Base-by-base conservation (phyloP, 495 filamentous ascomycete species). In the Trichoderma gamsii region DNA sequence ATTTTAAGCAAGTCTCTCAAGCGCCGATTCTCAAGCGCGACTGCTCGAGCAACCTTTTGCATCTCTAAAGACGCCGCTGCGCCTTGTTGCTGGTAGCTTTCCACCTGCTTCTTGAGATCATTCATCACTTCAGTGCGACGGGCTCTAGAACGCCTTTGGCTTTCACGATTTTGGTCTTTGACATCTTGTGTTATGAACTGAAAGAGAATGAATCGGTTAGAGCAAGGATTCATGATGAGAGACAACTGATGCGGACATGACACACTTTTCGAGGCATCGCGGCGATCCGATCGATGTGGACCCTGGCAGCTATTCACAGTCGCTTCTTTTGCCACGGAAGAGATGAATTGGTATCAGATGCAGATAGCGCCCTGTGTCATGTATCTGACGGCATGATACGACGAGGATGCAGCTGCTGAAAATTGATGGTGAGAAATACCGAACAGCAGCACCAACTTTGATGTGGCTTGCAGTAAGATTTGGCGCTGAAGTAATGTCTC, bases 131-230 rank as follows among this genome's bases (percentile, higher is more conserved):
- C 85, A 70, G 86, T 85, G 63, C 82, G 83, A 18, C 84, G 79
- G n/a, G 88, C 87, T 56, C 88, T 84, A 44, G 86, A 89, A 49
- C 84, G 87, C 35, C 88, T 85, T 72, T 90, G 88, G 70, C 89
- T 89, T 35, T 89, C 86, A 21, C 88, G 81, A 27, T 70, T 65
- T 18, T 64, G 70, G 67, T 46, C 25, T 9, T 49, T 35, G 46
- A 35, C 38, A 9, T 67, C 21, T 67, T 61, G 56, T 15, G 56
- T 32, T 3, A 61, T 32, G n/a, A 52, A 61, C 27, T 61, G 25
- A 4, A 32, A 4, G 23, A 3, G 9, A 0, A 61, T 32, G 9
- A 52, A 4, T 0, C 11, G 49, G 9, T 23, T 21, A 56, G 51
- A 25, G 9, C 0, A 56, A 11, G 51, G 1, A 11, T 12, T 49